phyloP scores from a whole-genome alignment of 768 basidiomycete species.

The Tulasnella calospora region DNA sequence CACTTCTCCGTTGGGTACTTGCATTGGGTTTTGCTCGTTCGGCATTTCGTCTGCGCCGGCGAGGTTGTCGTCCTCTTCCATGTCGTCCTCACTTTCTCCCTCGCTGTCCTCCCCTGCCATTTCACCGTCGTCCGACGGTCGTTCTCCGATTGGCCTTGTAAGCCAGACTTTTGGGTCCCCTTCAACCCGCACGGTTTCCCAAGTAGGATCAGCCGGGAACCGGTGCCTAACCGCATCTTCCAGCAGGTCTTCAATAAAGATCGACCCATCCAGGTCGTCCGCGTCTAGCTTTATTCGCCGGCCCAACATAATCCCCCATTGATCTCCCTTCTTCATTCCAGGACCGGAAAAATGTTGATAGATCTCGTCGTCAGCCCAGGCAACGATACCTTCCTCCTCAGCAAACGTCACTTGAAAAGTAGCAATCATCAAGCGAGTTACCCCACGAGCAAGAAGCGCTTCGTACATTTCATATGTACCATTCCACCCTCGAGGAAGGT shows the following conservation, averaged over 20 bases:
- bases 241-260: constrained; percentile 18
- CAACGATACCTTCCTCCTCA: constrained; percentile 12
- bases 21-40: no score
- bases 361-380: constrained; percentile 5
- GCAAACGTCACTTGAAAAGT: constrained; percentile 10
- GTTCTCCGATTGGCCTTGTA: not conserved
- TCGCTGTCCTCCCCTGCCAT: not conserved
- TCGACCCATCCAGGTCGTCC: constrained; percentile 18
- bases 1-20: no score
- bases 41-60: not conserved
- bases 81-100: not conserved
- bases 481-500: not conserved
- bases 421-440: constrained; percentile 10
- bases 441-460: not conserved
- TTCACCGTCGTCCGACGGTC: not conserved
- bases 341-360: not conserved
- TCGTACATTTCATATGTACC: not conserved
- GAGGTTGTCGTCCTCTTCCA: not conserved
- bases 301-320: constrained; percentile 10
- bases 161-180: not conserved
- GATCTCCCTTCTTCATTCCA: constrained; percentile 5
- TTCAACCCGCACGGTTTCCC: not conserved
- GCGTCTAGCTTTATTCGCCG: constrained; percentile 1
- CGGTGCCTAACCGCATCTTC: not conserved
- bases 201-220: not conserved